Evolutionary conservation across 257 asterid species (phyloP).

Genomic region (Craterostigma plantagineum): DNA sequence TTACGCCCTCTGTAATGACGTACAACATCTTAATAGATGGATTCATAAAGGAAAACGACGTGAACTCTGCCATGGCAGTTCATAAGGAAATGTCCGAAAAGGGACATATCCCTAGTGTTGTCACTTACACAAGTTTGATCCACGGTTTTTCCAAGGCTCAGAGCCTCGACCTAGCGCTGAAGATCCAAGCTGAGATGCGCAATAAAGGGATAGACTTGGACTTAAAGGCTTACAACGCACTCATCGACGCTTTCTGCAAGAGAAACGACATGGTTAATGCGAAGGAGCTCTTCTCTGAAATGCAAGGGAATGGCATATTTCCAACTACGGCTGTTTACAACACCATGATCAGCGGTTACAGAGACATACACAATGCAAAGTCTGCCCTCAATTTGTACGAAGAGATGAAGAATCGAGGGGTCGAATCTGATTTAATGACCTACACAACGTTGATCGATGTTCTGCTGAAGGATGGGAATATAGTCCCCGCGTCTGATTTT

Average conservation of each 20-base stretch:
- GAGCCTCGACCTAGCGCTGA: slow-evolving; percentile 28
- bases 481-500: slow-evolving; percentile 32
- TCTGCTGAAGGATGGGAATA: slow-evolving; percentile 41
- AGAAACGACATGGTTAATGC: slow-evolving; percentile 56
- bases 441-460: slow-evolving; percentile 78
- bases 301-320: slow-evolving; percentile 42
- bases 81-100: slow-evolving; percentile 37
- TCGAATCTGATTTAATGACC: slow-evolving; percentile 45
- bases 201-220: slow-evolving; percentile 48
- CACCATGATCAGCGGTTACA: slow-evolving; percentile 65
- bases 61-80: slow-evolving; percentile 36
- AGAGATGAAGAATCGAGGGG: slow-evolving; percentile 39
- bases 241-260: slow-evolving; percentile 67
- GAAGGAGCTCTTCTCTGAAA: slow-evolving; percentile 39
- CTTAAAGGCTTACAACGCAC: slow-evolving; percentile 35
- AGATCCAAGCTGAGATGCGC: slow-evolving; percentile 42
- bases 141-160: slow-evolving; percentile 46
- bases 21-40: slow-evolving; percentile 66
- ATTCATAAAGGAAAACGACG: slow-evolving; percentile 43
- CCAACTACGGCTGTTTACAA: slow-evolving; percentile 51
- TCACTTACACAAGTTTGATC: slow-evolving; percentile 56
- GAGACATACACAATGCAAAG: slow-evolving; percentile 38
- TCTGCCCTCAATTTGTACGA: slow-evolving; percentile 30
- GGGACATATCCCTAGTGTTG: slow-evolving; percentile 34
- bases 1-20: slow-evolving; percentile 32